A percentile compares a stretch with the other conserved stretches of the same genome.
These are phyloP conservation scores for Tagetes patula DNA, from an alignment of 129 eudicot genomes.

Conservation along the genomic window DNA sequence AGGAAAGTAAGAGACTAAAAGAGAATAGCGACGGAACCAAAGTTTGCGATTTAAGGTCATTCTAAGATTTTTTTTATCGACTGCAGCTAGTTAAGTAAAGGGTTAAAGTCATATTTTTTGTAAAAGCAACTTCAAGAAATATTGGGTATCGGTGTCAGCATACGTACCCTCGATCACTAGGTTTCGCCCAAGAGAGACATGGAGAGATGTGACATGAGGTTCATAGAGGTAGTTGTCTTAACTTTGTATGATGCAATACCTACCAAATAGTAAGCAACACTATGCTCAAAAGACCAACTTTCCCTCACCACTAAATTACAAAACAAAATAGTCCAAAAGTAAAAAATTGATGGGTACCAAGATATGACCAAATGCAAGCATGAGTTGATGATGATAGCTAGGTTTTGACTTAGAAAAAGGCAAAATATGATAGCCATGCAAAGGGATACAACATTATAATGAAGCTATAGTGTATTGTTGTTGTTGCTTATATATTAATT, in stretches of 20 bases:
- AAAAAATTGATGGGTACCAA: constrained; percentile 13
- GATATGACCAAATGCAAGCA: constrained; percentile 17
- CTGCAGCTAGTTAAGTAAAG: no score
- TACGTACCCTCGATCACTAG: no score
- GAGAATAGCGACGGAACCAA: no score
- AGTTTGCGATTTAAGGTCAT: no score
- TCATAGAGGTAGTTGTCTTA: no score
- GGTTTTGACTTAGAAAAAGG: constrained; percentile 30
- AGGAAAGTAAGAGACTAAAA: no score
- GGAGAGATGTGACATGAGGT: no score
- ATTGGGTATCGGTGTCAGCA: no score
- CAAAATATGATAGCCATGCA: constrained; percentile 54
- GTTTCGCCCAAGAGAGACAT: no score
- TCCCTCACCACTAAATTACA: constrained; percentile 21
- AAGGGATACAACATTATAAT: constrained; percentile 27
- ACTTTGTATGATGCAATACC: background rate
- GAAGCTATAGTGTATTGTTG: constrained; percentile 28
- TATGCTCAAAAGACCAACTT: constrained; percentile 17
- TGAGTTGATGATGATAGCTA: constrained; percentile 10
- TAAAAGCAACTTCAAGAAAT: no score
- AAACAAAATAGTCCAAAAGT: background rate
- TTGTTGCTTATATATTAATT: constrained; percentile 16
- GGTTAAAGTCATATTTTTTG: no score
- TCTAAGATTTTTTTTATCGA: no score
- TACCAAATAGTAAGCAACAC: constrained; percentile 37